Percentiles rank a stretch among this genome's conserved stretches.
phyloP scores from a whole-genome alignment of 345 rosid genomes.

The Pseudoturritis turrita region DNA sequence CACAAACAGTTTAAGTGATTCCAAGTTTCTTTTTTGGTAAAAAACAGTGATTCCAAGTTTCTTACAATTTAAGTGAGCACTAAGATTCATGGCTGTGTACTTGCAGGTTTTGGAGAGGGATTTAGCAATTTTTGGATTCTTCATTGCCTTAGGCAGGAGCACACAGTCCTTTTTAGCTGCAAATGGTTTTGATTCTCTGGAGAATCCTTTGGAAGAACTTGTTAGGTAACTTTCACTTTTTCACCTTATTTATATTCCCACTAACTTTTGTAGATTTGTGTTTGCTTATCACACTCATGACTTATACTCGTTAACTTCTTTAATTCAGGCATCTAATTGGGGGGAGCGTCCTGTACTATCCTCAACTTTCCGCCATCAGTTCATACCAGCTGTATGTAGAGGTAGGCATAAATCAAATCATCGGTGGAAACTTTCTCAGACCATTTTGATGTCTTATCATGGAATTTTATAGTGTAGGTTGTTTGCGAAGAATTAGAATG shows the following conservation, averaged over 20 bases:
- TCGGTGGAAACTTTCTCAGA: conserved; percentile 2
- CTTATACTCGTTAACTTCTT: neutral
- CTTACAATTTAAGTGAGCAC: neutral
- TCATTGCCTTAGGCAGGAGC: conserved; percentile 91
- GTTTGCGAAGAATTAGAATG: conserved; percentile 96
- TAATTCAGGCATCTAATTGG: conserved; percentile 75
- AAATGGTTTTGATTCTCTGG: conserved; percentile 71
- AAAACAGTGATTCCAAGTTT: conserved; percentile 5
- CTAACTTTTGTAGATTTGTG: neutral
- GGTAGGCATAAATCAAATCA: conserved; percentile 45
- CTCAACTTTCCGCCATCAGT: conserved; percentile 93
- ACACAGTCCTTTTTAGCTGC: conserved; percentile 62
- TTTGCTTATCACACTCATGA: conserved; percentile 12
- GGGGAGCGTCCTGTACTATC: conserved; percentile 87
- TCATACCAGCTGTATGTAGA: conserved; percentile 95
- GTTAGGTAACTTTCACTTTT: conserved; percentile 53
- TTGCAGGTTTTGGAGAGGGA: conserved; percentile 91
- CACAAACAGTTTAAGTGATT: neutral
- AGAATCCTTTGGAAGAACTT: conserved; percentile 65
- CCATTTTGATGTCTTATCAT: conserved; percentile 8
- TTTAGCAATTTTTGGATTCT: conserved; percentile 96
- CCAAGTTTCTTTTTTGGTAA: neutral
- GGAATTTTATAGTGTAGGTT: conserved; percentile 47
- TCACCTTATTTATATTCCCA: conserved; percentile 1
- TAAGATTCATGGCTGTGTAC: neutral